Evolutionary conservation across 2,329 filamentous ascomycete species (phyloP), one percentile per base, ranked within the genome.

Genomic region (Aureobasidium pullulans): DNA sequence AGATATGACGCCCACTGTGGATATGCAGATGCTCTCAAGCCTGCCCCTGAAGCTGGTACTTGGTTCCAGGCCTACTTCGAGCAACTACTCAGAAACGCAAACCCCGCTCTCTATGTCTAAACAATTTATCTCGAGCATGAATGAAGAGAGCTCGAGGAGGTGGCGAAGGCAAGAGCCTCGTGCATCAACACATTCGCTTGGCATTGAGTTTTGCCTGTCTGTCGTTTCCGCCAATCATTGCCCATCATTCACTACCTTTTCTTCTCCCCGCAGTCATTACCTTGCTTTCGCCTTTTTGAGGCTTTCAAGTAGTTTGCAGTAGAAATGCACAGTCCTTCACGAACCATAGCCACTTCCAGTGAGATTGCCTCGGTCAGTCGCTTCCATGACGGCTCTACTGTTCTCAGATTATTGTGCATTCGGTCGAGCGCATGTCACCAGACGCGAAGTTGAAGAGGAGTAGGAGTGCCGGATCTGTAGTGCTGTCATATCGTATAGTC

Each of bases 1-100:
- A 57, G 53, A 47, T 57, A 57, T 19, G 81, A 84, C 67, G 71
- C 71, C 52, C 74, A 81, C 71, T 85, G 83, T 62, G 82, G 83
- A 31, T 72, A 57, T 4, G 53, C 40, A 1, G 53, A 57, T 46
- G 53, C 53, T 36, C 19, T 57, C 3, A 57, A 57, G 42, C 53
- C 53, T 1, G 84, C 86, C 1, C 86, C 86, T 32, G 84, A 89
- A 71, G 86, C 87, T 9, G 86, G 87, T 32, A 74, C 77, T 8
- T 90, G 86, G 86, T 87, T 87, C 71, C 71, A 80, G 66, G 76
- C 75, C 6, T 73, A 77, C 66, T 71, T 73, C 37, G 61, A 71
- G 63, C 67, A 66, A 65, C 62, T 72, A 16, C 61, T 72, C 2
- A 63, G 62, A 61, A 74, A 76, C 57, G 72, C 69, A 5, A 69